Evolutionary conservation across 2,329 filamentous ascomycete species (phyloP), one percentile per base, ranked within the genome.

Genomic region (Neonectria coccinea): DNA sequence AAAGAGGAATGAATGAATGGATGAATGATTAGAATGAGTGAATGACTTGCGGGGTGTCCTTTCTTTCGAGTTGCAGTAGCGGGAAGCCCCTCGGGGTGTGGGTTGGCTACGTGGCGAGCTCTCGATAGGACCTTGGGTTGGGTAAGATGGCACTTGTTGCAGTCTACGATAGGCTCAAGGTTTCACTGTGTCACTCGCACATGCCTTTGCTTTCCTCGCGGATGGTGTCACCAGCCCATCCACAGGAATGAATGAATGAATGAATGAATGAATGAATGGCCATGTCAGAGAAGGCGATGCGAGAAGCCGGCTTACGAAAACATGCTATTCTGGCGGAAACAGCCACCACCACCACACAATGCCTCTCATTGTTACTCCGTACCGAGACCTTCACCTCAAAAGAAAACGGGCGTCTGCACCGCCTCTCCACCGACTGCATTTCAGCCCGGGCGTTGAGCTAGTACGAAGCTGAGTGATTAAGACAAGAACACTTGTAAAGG

Each of bases 101-200:
- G n/a, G 42, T 16, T 25, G 57, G 36, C 36, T 62, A 62, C 54
- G 59, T 62, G 59, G 53, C 54, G 53, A 57, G 42, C 52, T 31
- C 53, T 62, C 45, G 59, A 41, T 53, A 50, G 52, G 36, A 33
- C 41, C 41, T 57, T 62, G 59, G 59, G 59, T 62, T 62, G 59
- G 59, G 59, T 62, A 53, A 62, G 59, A 57, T 51, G n/a, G 36
- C n/a, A 29, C 3, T 20, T 22, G 56, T 22, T 36, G 22, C 51
- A 22, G 27, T 8, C 39, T 27, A n/a, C 48, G 31, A 45, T 53
- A 54, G 48, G 20, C 57, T 59, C 57, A 59, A 59, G 48, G 18
- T 59, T 48, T 50, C 2, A 2, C 22, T 47, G 29, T 41, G 18
- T 31, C 47, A 39, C 42, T 20, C 29, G 18, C 55, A 41, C 51